A percentile compares a stretch with the other conserved stretches of the same genome.
phyloP scores from a whole-genome alignment of 306 rosid species.

The Hippophae rhamnoides region DNA sequence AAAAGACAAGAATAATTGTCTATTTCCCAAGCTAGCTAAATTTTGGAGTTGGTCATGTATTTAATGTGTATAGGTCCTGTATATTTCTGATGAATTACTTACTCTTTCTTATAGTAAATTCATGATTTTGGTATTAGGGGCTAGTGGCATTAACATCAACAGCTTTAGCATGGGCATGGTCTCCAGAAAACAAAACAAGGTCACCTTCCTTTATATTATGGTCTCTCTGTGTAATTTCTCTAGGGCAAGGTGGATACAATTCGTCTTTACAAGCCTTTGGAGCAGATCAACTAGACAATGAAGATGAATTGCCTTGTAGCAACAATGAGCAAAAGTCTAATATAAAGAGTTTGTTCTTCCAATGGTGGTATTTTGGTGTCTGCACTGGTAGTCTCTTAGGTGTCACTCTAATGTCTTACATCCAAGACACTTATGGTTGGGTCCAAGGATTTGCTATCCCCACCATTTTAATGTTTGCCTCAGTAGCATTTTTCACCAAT shows the following conservation, averaged over 20 bases:
- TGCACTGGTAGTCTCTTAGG: constrained; percentile 82
- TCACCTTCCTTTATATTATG: constrained; percentile 52
- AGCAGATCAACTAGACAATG: constrained; percentile 71
- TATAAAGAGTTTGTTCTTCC: constrained; percentile 53
- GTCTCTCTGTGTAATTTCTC: constrained; percentile 70
- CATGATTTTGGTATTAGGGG: constrained; percentile 42
- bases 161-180: constrained; percentile 46
- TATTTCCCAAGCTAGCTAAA: no score
- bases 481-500: constrained; percentile 43
- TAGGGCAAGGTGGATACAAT: constrained; percentile 91
- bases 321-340: constrained; percentile 38
- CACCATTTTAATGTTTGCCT: constrained; percentile 49
- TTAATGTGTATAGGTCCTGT: no score
- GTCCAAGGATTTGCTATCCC: constrained; percentile 83
- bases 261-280: constrained; percentile 90
- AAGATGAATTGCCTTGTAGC: constrained; percentile 56
- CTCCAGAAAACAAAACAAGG: constrained; percentile 38
- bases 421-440: constrained; percentile 92
- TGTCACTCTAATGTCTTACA: constrained; percentile 79
- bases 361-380: constrained; percentile 90
- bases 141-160: constrained; percentile 76
- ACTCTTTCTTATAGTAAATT: no score
- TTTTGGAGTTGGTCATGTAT: no score
- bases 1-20: no score
- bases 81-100: no score